Percentiles rank a stretch among this genome's conserved stretches.
Evolutionary conservation across 1,139 yeast genomes (phyloP).

Genomic region (Candida smagusa): DNA sequence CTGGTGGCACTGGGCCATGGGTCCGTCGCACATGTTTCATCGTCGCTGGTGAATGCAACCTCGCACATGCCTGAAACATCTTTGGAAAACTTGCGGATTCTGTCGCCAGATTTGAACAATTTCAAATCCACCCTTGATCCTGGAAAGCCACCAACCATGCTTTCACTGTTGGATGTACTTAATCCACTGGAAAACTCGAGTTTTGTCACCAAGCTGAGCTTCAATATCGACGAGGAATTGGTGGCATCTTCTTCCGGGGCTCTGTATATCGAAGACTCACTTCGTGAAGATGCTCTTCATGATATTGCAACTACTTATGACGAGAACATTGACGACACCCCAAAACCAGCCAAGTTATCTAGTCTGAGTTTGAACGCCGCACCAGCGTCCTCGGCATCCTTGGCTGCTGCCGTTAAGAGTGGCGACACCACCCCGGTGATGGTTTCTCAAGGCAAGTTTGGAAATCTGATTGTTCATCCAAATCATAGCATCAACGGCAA

Average conservation of each 20-base stretch:
- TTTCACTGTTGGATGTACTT: constrained; percentile 2
- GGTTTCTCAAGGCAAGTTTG: constrained; percentile 17
- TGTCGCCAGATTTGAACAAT: constrained; percentile 9
- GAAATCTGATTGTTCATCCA: constrained; percentile 12
- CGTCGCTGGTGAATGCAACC: not conserved
- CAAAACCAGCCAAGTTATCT: constrained; percentile 9
- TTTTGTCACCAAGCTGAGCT: constrained; percentile 11
- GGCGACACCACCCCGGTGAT: constrained; percentile 37
- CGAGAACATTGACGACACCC: constrained; percentile 29
- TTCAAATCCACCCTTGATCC: constrained; percentile 39
- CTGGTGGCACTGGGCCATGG: not conserved
- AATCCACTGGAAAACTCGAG: constrained; percentile 5
- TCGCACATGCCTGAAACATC: not conserved
- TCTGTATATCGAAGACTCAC: constrained; percentile 7
- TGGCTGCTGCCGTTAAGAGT: constrained; percentile 7
- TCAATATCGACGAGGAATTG: constrained; percentile 10
- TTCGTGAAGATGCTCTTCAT: constrained; percentile 22
- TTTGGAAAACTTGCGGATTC: not conserved
- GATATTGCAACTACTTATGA: constrained; percentile 35
- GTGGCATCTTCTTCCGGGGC: constrained; percentile 3
- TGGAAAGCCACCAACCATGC: constrained; percentile 21
- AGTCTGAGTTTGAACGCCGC: not conserved
- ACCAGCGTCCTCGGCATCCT: not conserved
- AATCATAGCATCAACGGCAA: not conserved
- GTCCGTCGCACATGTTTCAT: no score